These are phyloP conservation scores for Puccinellia tenuiflora DNA, from an alignment of 176 grass and related monocot species.

Conservation along the genomic window DNA sequence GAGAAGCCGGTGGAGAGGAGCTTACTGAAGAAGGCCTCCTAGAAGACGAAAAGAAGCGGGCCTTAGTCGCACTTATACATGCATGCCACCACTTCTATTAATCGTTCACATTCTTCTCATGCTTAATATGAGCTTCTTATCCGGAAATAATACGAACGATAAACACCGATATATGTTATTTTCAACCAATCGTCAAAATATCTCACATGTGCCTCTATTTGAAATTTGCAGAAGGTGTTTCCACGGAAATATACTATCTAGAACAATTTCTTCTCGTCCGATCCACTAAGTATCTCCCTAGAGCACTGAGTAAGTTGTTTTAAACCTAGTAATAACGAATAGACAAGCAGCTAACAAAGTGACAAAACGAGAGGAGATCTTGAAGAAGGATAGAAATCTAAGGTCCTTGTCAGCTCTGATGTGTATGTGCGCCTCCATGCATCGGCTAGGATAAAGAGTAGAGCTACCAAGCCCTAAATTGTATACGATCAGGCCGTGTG, in stretches of 20 bases:
- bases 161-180: not conserved
- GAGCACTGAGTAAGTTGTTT: not conserved
- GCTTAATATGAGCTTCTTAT: not conserved
- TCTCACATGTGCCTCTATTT: not conserved
- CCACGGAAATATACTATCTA: too few relatives aligned
- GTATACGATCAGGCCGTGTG: too few relatives aligned
- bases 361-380: not conserved
- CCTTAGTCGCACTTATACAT: not conserved
- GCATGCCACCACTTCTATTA: not conserved
- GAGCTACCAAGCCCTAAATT: not conserved
- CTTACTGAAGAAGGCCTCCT: too few relatives aligned
- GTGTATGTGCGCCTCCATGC: not conserved
- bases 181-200: not conserved
- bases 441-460: not conserved
- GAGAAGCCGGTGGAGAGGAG: too few relatives aligned
- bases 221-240: too few relatives aligned
- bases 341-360: not conserved
- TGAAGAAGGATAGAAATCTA: not conserved
- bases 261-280: too few relatives aligned
- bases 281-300: too few relatives aligned
- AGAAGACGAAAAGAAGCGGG: too few relatives aligned
- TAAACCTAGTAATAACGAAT: not conserved
- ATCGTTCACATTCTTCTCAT: not conserved
- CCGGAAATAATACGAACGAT: not conserved
- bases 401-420: not conserved